Evolutionary conservation across 805 yeast genomes (phyloP).

Genomic region (Osmozyma mogii): DNA sequence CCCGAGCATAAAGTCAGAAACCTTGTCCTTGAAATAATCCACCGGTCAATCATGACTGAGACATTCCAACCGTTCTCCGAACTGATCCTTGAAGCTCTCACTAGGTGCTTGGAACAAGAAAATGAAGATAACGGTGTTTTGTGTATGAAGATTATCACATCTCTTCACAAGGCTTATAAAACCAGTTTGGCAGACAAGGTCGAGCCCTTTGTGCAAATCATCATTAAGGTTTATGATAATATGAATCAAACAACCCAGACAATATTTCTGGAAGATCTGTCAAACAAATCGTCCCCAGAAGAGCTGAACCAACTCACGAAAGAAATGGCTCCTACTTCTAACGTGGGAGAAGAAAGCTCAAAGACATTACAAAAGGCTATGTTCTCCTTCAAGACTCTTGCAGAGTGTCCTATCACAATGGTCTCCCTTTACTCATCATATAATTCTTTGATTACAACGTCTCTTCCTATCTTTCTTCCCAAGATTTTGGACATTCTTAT

Average conservation of each 20-base stretch:
- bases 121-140: conserved; percentile 94
- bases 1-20: conserved; percentile 74
- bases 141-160: conserved; percentile 80
- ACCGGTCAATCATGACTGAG: conserved; percentile 77
- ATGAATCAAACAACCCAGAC: conserved; percentile 68
- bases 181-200: conserved; percentile 59
- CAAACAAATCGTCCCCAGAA: not conserved
- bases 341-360: conserved; percentile 34
- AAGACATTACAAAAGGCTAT: conserved; percentile 59
- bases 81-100: conserved; percentile 51
- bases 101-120: conserved; percentile 57
- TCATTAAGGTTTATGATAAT: conserved; percentile 69
- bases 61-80: conserved; percentile 64
- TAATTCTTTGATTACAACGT: conserved; percentile 61
- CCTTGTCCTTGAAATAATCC: conserved; percentile 68
- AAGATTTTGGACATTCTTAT: conserved; percentile 66
- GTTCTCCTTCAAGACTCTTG: conserved; percentile 80
- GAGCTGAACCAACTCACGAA: conserved; percentile 5
- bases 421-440: conserved; percentile 87
- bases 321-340: conserved; percentile 34
- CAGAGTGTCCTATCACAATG: conserved; percentile 96
- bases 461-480: conserved; percentile 74
- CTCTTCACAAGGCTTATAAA: conserved; percentile 80
- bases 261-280: conserved; percentile 48
- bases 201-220: conserved; percentile 67